These are phyloP conservation scores for Euryodendron excelsum DNA, from an alignment of 148 eudicot species.

Conservation along the genomic window DNA sequence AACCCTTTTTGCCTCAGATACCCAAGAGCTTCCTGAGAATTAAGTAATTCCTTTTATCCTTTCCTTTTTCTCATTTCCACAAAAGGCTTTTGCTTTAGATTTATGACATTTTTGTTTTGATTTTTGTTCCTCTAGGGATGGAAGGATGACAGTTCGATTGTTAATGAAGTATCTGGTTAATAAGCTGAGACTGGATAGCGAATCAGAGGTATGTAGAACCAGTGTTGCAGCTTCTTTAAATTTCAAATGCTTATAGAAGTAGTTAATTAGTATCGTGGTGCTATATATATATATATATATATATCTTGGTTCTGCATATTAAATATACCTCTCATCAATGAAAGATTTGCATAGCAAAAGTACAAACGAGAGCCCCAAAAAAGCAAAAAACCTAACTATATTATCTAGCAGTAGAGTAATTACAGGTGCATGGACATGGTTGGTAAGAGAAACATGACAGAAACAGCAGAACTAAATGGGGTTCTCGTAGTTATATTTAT, in stretches of 20 bases:
- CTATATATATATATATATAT: too few relatives aligned
- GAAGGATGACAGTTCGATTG: constrained; percentile 71
- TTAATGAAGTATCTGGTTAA: constrained; percentile 76
- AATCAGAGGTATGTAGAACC: constrained; percentile 65
- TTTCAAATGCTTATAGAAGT: neutral
- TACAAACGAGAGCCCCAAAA: neutral
- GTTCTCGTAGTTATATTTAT: constrained; percentile 8
- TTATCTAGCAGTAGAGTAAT: neutral
- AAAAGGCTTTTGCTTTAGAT: neutral
- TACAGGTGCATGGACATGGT: constrained; percentile 13
- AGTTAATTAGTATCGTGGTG: neutral
- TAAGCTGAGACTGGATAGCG: constrained; percentile 76
- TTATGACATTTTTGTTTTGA: neutral
- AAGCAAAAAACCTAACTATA: neutral
- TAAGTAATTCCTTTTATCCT: constrained; percentile 39
- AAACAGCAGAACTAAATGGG: constrained; percentile 34
- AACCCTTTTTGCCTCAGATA: constrained; percentile 76
- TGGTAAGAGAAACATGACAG: constrained; percentile 37
- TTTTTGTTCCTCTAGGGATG: constrained; percentile 45
- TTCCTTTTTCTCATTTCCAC: neutral
- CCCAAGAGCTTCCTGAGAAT: constrained; percentile 81
- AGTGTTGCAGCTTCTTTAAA: neutral
- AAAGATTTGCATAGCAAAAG: neutral
- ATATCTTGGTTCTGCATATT: neutral
- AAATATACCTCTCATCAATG: neutral